Conservation (phyloP, 192 early-diverging fungal species). For the Coemansia guatemalensis region DNA sequence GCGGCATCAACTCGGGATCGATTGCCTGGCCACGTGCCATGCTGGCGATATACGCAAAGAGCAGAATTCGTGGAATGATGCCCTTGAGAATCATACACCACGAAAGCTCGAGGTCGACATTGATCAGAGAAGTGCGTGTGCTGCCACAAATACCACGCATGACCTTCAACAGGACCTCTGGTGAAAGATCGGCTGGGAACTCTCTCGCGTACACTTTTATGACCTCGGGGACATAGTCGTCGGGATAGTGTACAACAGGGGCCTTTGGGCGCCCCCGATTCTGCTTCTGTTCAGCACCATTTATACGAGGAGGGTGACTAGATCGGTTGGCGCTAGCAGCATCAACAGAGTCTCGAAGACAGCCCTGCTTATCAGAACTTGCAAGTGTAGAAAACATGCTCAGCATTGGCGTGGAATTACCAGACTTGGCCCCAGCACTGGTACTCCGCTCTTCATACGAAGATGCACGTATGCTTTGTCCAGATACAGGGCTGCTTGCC, state of each 20-base stretch:
- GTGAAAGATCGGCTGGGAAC: conserved; percentile 41
- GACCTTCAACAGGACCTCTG: conserved; percentile 37
- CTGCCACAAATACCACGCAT: conserved; percentile 47
- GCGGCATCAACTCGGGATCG: conserved; percentile 29
- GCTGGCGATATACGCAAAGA: conserved; percentile 46
- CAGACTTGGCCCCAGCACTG: conserved; percentile 14
- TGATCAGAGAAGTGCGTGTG: conserved; percentile 48
- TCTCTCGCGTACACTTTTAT: conserved; percentile 38
- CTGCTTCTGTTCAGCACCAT: background rate
- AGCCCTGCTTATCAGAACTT: background rate
- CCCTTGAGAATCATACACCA: conserved; percentile 55
- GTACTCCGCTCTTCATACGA: conserved; percentile 10
- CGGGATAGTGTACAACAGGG: conserved; percentile 9
- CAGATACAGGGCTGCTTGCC: conserved; percentile 7
- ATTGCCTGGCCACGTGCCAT: conserved; percentile 47
- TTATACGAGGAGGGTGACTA: background rate
- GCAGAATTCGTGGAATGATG: conserved; percentile 40
- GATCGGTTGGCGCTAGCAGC: background rate
- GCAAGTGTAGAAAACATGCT: conserved; percentile 4
- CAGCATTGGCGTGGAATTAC: conserved; percentile 3
- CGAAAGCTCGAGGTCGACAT: conserved; percentile 45
- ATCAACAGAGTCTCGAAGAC: background rate
- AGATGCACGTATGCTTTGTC: conserved; percentile 3
- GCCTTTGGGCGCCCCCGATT: background rate
- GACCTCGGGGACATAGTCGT: conserved; percentile 41